Base-by-base conservation (phyloP, 768 basidiomycete species). In the Naganishia onofrii region DNA sequence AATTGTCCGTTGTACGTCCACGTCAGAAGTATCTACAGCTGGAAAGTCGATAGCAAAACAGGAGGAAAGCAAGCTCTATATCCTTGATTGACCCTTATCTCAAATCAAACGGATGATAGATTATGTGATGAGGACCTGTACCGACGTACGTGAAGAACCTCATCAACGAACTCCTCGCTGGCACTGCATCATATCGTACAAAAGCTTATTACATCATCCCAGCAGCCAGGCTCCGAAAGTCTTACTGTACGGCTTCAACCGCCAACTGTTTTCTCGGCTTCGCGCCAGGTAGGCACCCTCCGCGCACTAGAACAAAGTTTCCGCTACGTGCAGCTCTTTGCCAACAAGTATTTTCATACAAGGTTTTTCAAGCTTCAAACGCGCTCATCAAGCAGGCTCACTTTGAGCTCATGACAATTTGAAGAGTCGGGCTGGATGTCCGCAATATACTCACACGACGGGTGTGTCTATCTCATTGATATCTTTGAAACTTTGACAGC, bases 271-370 rank as follows among this genome's bases (percentile, higher is more conserved):
- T 13, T 51, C 42, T 8, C 42, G 42, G 42, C 42, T 42, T 36
- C 7, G 48, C 48, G 48, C 48, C n/a, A 51, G 48, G 19, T 21
- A 26, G 48, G 48, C 23, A 21, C 3, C 13, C 48, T 26, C n/a
- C 12, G 48, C 48, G n/a, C 48, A 23, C 48, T 51, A 51, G 48
- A 51, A 51, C 21, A 51, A 51, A 51, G 48, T 51, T n/a, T 51
- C 48, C n/a, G n/a, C 48, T 51, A n/a, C n/a, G 42, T 42, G 3
- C n/a, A 51, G 48, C 19, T n/a, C 21, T 26, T n/a, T n/a, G n/a
- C n/a, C 44, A 51, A 3, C 48, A n/a, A 21, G 48, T 51, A n/a
- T 26, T n/a, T n/a, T 12, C 3, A 26, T n/a, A 51, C 48, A 51
- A 51, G 4, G 3, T 46, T 15, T 46, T 21, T 17, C n/a, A n/a